Evolutionary conservation across 2,329 filamentous ascomycete species (phyloP).

Genomic region (Aspergillus felis): DNA sequence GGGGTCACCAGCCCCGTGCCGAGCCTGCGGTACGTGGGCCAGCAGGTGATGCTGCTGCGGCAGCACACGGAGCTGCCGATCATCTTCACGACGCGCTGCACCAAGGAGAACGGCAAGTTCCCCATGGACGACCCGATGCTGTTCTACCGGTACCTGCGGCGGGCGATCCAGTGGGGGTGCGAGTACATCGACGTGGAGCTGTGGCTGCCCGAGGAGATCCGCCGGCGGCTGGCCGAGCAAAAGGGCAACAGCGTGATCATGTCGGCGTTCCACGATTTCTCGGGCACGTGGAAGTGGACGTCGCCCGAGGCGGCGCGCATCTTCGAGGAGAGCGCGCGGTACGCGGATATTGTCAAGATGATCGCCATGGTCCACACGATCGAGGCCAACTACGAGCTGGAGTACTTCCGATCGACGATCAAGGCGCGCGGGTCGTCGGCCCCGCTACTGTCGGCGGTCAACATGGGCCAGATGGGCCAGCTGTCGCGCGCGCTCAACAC

Average conservation of each 20-base stretch:
- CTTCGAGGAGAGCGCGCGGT: slow-evolving; percentile 67
- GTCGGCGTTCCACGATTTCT: slow-evolving; percentile 89
- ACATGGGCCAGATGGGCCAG: slow-evolving; percentile 84
- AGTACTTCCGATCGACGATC: slow-evolving; percentile 79
- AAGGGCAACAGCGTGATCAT: slow-evolving; percentile 80
- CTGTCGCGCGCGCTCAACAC: slow-evolving; percentile 79
- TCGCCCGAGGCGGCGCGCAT: slow-evolving; percentile 67
- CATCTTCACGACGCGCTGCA: slow-evolving; percentile 82
- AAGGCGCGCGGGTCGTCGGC: slow-evolving; percentile 59
- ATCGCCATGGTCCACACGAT: slow-evolving; percentile 76
- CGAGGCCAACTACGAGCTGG: slow-evolving; percentile 85
- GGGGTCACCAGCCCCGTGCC: slow-evolving; percentile 60
- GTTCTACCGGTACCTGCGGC: slow-evolving; percentile 75
- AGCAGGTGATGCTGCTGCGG: slow-evolving; percentile 78
- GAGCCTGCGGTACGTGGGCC: slow-evolving; percentile 77
- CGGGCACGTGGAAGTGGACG: slow-evolving; percentile 78
- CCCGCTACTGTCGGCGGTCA: slow-evolving; percentile 75
- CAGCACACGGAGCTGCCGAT: slow-evolving; percentile 85
- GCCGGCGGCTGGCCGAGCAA: slow-evolving; percentile 62
- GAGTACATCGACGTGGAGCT: slow-evolving; percentile 88
- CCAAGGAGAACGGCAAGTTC: slow-evolving; percentile 75
- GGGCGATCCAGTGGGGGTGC: slow-evolving; percentile 82
- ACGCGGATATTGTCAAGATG: slow-evolving; percentile 87
- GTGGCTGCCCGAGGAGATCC: slow-evolving; percentile 75
- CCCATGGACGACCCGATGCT: slow-evolving; percentile 74